These are phyloP conservation scores for Cyclostephanos invisitatus DNA, from an alignment of 108 stramenopile genomes.

Conservation along the genomic window DNA sequence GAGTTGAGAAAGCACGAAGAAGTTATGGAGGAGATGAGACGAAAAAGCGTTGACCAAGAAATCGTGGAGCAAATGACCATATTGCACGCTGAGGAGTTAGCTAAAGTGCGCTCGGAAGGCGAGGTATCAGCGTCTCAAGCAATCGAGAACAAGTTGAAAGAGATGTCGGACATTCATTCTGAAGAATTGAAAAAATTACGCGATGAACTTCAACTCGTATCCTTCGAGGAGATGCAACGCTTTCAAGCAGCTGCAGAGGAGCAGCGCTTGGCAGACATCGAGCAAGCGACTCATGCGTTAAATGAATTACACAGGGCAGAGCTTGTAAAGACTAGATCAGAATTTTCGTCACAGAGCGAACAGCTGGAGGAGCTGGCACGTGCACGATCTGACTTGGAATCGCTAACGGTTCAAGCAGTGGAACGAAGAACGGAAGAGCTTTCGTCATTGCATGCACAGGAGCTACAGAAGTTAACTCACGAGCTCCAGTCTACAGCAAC, in stretches of 20 bases:
- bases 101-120: not conserved
- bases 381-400: constrained; percentile 33
- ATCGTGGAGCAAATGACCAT: constrained; percentile 13
- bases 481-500: constrained; percentile 24
- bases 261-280: constrained; percentile 10
- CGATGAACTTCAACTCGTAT: constrained; percentile 24
- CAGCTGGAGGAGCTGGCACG: constrained; percentile 28
- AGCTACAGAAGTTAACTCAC: constrained; percentile 28
- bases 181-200: constrained; percentile 29
- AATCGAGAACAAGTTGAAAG: constrained; percentile 36
- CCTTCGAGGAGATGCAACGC: constrained; percentile 8
- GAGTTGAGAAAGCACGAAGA: constrained; percentile 24
- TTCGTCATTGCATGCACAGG: not conserved
- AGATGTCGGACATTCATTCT: constrained; percentile 30
- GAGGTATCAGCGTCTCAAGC: constrained; percentile 24
- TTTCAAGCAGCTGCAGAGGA: constrained; percentile 13
- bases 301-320: constrained; percentile 20
- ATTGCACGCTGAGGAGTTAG: constrained; percentile 15
- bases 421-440: constrained; percentile 8
- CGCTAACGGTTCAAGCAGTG: constrained; percentile 3
- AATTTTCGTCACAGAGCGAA: constrained; percentile 25
- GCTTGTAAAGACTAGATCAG: constrained; percentile 13
- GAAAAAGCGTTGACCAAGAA: not conserved
- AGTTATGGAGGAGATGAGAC: constrained; percentile 27
- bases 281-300: constrained; percentile 7